Base-by-base conservation (phyloP, 2,329 filamentous ascomycete species). In the Aureobasidium subglaciale region DNA sequence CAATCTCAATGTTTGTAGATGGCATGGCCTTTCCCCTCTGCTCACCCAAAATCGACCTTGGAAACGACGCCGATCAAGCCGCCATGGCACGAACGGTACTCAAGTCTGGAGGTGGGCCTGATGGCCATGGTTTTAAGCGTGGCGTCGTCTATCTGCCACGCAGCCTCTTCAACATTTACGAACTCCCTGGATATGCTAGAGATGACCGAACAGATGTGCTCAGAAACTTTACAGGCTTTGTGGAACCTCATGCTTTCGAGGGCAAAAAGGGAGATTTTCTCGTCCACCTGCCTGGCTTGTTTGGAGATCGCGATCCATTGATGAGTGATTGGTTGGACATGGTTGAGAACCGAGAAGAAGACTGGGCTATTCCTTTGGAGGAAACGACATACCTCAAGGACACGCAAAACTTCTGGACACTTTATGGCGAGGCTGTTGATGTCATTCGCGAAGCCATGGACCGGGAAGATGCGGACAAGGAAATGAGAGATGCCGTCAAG, bases 161-260 rank as follows among this genome's bases (percentile, higher is more conserved):
- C 5, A 38, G 13, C 8, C 41, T 55, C 35, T 60, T 58, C 54
- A 58, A 60, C 22, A 35, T 13, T n/a, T 56, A 45, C 15, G 43
- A 57, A 10, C 13, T 53, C 5, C 49, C 48, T 10, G 35, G 48
- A 22, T 52, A 50, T n/a, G 4, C 38, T 15, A 37, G 48, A 15
- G 29, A 43, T 30, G 32, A 22, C 15, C 42, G 29, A 15, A 45
- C 30, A 22, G 40, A 37, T 32, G 50, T 34, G 15, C 16, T 35
- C 9, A 38, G 22, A 0, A 43, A 49, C 0, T 64, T 76, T 3
- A 77, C 73, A 1, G 48, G 37, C 18, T 46, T 35, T n/a, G 15
- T 22, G 1, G 16, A 5, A 11, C 18, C 32, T 5, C 42, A 52
- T 24, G 56, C 15, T 5, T 58, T 46, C 32, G 49, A 56, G 13